Evolutionary conservation across 805 yeast genomes (phyloP).

Genomic region (Candida yuanshanica): DNA sequence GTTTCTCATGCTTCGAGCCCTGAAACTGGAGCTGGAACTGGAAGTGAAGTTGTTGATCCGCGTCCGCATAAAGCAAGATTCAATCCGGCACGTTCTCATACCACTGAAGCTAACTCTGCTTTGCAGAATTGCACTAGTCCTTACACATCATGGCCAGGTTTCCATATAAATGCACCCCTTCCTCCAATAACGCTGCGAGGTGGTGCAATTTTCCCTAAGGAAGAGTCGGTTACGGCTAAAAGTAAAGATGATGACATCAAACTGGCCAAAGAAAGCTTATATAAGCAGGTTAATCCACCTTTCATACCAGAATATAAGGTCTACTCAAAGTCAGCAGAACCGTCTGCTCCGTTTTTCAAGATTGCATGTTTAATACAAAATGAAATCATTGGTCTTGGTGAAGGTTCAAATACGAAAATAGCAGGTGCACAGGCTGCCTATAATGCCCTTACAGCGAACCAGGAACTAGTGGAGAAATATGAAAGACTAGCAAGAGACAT

Average conservation of each 20-base stretch:
- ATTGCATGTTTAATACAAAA: conserved; percentile 64
- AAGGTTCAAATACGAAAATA: conserved; percentile 51
- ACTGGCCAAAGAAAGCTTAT: conserved; percentile 57
- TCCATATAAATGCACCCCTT: too few species aligned
- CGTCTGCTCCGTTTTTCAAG: conserved; percentile 29
- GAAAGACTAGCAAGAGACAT: conserved; percentile 1
- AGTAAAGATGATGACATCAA: conserved; percentile 31
- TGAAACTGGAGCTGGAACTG: too few species aligned
- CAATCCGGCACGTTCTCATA: neutral
- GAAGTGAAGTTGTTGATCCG: too few species aligned
- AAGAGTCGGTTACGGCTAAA: conserved; percentile 36
- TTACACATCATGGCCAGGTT: too few species aligned
- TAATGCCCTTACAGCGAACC: conserved; percentile 55
- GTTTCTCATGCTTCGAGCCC: neutral
- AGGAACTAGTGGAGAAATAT: conserved; percentile 43
- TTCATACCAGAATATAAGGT: conserved; percentile 48
- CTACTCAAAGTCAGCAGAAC: conserved; percentile 36
- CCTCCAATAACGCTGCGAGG: too few species aligned
- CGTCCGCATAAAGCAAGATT: neutral
- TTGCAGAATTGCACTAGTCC: too few species aligned
- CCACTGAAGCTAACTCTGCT: conserved; percentile 19
- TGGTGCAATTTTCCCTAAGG: conserved; percentile 39
- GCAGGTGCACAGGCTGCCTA: conserved; percentile 83
- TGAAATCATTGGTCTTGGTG: conserved; percentile 60
- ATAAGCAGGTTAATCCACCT: conserved; percentile 54